Evolutionary conservation across 2,329 filamentous ascomycete species (phyloP).

Genomic region (Hypoxylon sp.): DNA sequence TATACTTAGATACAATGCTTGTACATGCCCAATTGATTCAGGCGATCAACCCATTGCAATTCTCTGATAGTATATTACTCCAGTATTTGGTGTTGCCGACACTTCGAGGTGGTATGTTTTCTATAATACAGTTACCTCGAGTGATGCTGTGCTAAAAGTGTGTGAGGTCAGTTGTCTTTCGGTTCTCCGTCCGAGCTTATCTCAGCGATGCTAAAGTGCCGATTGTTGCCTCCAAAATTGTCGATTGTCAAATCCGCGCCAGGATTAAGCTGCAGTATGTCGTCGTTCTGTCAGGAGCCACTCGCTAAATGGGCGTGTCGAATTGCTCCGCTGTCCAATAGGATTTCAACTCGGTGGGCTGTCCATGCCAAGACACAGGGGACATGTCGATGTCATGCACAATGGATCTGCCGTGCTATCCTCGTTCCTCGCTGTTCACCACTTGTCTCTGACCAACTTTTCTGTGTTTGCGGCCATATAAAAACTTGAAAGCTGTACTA

Average conservation of each 20-base stretch:
- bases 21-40: background rate
- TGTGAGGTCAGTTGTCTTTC: background rate
- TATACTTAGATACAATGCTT: too few relatives aligned
- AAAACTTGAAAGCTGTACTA: background rate
- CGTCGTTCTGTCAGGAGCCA: background rate
- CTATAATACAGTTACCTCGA: background rate
- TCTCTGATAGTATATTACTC: background rate
- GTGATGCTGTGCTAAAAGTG: background rate
- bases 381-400: background rate
- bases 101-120: background rate
- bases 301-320: background rate
- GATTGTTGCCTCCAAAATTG: background rate
- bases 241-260: background rate
- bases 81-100: background rate
- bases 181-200: background rate
- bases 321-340: background rate
- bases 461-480: background rate
- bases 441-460: background rate
- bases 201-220: too few relatives aligned
- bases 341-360: background rate
- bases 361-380: background rate
- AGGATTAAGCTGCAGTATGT: background rate
- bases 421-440: background rate
- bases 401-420: background rate
- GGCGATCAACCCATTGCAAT: background rate